These are phyloP conservation scores for Crinitomyces ghanaensis DNA, from an alignment of 805 yeast genomes.

Conservation along the genomic window DNA sequence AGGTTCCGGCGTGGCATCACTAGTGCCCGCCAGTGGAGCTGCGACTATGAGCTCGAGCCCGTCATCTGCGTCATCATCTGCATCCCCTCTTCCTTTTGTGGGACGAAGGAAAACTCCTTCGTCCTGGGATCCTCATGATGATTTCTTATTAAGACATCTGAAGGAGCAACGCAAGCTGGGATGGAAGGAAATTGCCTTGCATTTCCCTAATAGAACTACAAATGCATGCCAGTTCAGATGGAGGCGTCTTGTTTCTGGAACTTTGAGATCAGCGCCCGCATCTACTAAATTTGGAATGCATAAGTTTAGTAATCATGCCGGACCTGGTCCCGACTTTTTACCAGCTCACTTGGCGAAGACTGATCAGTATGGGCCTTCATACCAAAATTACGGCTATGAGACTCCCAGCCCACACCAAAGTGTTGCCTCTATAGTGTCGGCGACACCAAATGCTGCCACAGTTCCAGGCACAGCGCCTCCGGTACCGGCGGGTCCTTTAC, in stretches of 20 bases:
- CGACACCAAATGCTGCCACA: too few species aligned
- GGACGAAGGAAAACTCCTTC: constrained; percentile 31
- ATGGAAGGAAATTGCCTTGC: constrained; percentile 78
- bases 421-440: too few species aligned
- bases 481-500: too few species aligned
- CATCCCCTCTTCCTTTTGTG: constrained; percentile 4
- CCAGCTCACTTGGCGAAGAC: too few species aligned
- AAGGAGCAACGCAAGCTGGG: constrained; percentile 78
- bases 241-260: constrained; percentile 52
- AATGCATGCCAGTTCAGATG: constrained; percentile 86
- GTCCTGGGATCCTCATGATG: constrained; percentile 76
- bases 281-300: too few species aligned
- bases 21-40: not conserved
- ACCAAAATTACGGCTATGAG: too few species aligned
- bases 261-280: constrained; percentile 24
- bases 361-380: too few species aligned
- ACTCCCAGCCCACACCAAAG: too few species aligned
- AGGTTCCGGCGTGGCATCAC: not conserved
- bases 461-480: too few species aligned
- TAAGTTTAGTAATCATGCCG: too few species aligned
- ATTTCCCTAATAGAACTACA: constrained; percentile 71
- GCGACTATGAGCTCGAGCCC: constrained; percentile 1
- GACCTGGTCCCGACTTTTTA: too few species aligned
- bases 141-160: constrained; percentile 54
- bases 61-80: too few species aligned